These are phyloP conservation scores for Kondoa malvinella DNA, from an alignment of 768 basidiomycete species.

Conservation along the genomic window DNA sequence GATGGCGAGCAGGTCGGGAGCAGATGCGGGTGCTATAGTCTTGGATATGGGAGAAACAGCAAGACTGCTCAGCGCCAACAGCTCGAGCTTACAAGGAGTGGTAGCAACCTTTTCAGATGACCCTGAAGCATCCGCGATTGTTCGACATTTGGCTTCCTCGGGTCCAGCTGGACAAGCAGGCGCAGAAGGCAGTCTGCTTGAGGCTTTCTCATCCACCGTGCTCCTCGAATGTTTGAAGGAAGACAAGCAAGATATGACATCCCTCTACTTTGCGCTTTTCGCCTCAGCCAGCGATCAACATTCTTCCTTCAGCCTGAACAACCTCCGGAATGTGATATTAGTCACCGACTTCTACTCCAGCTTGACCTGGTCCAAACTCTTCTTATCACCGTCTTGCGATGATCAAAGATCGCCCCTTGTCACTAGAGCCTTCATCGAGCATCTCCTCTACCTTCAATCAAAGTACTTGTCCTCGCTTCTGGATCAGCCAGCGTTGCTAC, in stretches of 20 bases:
- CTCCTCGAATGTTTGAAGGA: slow-evolving; percentile 69
- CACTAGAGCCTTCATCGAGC: slow-evolving; percentile 5
- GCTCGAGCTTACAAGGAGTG: slow-evolving; percentile 58
- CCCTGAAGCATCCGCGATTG: slow-evolving; percentile 58
- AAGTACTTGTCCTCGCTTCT: not conserved
- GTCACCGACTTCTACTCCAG: not conserved
- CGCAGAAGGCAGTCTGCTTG: slow-evolving; percentile 16
- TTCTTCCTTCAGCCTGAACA: not conserved
- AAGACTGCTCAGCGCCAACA: slow-evolving; percentile 32
- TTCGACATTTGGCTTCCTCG: slow-evolving; percentile 54
- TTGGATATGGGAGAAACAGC: slow-evolving; percentile 68
- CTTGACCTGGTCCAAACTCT: not conserved
- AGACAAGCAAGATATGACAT: slow-evolving; percentile 43
- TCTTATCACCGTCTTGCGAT: not conserved
- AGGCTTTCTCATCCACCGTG: slow-evolving; percentile 25
- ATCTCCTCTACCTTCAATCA: not conserved
- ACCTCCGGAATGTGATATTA: not conserved
- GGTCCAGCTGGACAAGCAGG: slow-evolving; percentile 29
- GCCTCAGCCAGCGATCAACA: not conserved
- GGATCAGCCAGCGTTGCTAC: not conserved
- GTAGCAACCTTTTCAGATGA: slow-evolving; percentile 76
- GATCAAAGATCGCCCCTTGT: not conserved
- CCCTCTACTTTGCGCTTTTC: slow-evolving; percentile 10
- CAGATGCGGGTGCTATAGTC: slow-evolving; percentile 65
- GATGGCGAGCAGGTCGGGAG: slow-evolving; percentile 71